Evolutionary conservation across 805 yeast species (phyloP).

Genomic region (Cyberlindnera maclurae): DNA sequence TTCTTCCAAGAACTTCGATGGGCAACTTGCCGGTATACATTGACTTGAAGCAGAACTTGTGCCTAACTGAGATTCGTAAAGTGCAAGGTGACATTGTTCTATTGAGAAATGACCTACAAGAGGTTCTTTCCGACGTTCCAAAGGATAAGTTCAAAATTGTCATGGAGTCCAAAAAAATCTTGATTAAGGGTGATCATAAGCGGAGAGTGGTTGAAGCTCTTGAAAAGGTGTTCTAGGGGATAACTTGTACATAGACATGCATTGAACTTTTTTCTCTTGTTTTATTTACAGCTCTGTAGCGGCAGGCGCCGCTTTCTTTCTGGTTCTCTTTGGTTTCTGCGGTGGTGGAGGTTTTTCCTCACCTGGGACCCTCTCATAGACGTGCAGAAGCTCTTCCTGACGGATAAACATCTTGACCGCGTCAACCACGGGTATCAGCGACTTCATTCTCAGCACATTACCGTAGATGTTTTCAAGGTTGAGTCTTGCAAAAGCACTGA

Average conservation of each 20-base stretch:
- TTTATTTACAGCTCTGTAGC: background rate
- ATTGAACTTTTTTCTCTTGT: background rate
- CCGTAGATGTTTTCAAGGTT: conserved; percentile 6
- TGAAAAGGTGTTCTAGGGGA: conserved; percentile 12
- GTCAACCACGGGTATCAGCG: conserved; percentile 10
- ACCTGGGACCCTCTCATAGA: conserved; percentile 13
- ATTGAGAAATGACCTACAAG: conserved; percentile 59
- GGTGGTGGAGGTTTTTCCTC: background rate
- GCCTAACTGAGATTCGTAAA: conserved; percentile 68
- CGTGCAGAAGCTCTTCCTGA: conserved; percentile 6
- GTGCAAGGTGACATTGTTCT: conserved; percentile 61
- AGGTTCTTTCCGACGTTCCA: conserved; percentile 39
- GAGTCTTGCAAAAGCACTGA: conserved; percentile 8
- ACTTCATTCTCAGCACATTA: conserved; percentile 5
- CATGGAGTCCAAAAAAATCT: conserved; percentile 43
- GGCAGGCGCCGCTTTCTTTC: background rate
- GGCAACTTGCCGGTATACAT: conserved; percentile 81
- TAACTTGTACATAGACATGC: conserved; percentile 4
- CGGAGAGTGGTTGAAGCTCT: conserved; percentile 12
- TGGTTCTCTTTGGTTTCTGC: conserved; percentile 1
- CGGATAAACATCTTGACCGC: conserved; percentile 11
- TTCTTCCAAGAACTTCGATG: conserved; percentile 40
- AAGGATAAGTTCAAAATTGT: conserved; percentile 40
- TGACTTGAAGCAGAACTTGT: conserved; percentile 52
- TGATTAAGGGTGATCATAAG: conserved; percentile 22